Evolutionary conservation across 345 rosid genomes (phyloP).

Genomic region (Arabis alpina): DNA sequence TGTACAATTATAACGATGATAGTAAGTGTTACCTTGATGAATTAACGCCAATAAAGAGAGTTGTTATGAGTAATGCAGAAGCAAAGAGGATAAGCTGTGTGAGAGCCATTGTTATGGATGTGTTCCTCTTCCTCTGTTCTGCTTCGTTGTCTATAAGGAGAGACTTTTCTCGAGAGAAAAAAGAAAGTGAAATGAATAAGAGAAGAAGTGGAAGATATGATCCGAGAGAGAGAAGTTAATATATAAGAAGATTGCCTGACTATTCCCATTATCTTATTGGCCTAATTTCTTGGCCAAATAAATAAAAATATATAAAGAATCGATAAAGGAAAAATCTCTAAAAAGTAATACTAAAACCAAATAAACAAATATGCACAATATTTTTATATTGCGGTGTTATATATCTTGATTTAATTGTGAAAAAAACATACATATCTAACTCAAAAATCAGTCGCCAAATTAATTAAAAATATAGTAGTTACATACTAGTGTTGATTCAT

Average conservation of each 20-base stretch:
- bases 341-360: not conserved
- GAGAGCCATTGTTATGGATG: slow-evolving; percentile 53
- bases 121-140: slow-evolving; percentile 30
- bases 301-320: not conserved
- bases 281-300: not conserved
- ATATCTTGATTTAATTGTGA: too few species aligned
- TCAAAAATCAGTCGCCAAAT: too few species aligned
- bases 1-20: not conserved
- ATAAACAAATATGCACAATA: not conserved
- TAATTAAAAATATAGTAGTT: too few species aligned
- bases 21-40: slow-evolving; percentile 42
- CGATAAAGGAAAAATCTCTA: not conserved
- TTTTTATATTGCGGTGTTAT: not conserved
- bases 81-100: slow-evolving; percentile 45
- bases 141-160: slow-evolving; percentile 34
- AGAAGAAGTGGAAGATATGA: slow-evolving; percentile 33
- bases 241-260: slow-evolving; percentile 30
- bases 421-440: too few species aligned
- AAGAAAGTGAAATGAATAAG: not conserved
- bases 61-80: slow-evolving; percentile 47
- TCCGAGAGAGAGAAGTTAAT: slow-evolving; percentile 35
- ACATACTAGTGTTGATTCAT: too few species aligned
- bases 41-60: slow-evolving; percentile 45
- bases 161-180: slow-evolving; percentile 20
- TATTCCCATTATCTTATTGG: slow-evolving; percentile 25